A percentile compares a stretch with the other conserved stretches of the same genome.
Conservation (phyloP, 1,284 basidiomycete species). For the Peniophora sp. region DNA sequence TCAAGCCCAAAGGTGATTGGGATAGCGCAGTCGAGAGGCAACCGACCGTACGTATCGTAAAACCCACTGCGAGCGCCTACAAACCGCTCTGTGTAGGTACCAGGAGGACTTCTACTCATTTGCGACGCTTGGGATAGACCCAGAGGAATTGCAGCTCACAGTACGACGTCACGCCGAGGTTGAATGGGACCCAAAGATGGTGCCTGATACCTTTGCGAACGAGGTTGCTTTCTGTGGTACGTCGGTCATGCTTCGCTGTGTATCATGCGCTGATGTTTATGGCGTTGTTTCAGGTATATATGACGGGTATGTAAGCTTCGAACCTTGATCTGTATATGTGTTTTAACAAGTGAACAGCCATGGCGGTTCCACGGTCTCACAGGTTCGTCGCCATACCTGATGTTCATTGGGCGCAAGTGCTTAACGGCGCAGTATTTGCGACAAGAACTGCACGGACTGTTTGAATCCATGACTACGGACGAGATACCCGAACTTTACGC, state of each 20-base stretch:
- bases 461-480: constrained; percentile 66
- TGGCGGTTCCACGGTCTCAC: constrained; percentile 25
- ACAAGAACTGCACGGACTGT: constrained; percentile 71
- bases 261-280: no score
- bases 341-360: constrained; percentile 13
- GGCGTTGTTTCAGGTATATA: constrained; percentile 46
- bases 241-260: no score
- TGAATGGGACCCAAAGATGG: constrained; percentile 64
- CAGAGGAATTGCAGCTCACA: constrained; percentile 61
- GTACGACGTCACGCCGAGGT: constrained; percentile 54
- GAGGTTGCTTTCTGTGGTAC: constrained; percentile 71
- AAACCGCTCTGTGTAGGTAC: constrained; percentile 28
- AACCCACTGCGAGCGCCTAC: neutral
- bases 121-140: constrained; percentile 65
- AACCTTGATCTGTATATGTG: neutral
- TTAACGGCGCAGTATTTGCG: constrained; percentile 38
- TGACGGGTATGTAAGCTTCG: constrained; percentile 54
- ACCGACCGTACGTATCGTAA: constrained; percentile 44
- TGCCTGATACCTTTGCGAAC: constrained; percentile 52
- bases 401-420: no score
- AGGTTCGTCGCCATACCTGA: no score
- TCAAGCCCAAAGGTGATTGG: constrained; percentile 60
- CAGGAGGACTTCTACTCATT: constrained; percentile 84
- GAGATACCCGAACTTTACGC: constrained; percentile 68
- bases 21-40: constrained; percentile 67